Evolutionary conservation across 1,284 basidiomycete genomes (phyloP).

Genomic region (Tremellales sp.): DNA sequence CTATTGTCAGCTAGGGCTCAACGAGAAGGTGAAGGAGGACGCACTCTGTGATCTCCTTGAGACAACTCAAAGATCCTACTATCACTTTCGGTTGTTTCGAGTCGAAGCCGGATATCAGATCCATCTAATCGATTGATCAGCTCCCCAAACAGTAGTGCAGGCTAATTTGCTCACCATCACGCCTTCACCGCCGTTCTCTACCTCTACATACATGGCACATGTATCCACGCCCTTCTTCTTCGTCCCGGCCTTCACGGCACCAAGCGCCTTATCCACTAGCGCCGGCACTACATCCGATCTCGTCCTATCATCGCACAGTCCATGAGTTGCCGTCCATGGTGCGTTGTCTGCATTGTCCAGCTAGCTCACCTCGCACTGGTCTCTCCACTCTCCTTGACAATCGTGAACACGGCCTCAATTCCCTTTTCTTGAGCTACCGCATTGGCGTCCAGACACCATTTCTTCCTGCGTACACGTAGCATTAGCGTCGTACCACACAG

Average conservation of each 20-base stretch:
- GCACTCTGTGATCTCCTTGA: slow-evolving; percentile 73
- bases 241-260: slow-evolving; percentile 86
- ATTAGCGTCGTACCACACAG: not conserved
- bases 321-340: not conserved
- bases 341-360: not conserved
- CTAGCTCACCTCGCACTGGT: slow-evolving; percentile 58
- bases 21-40: slow-evolving; percentile 19
- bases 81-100: slow-evolving; percentile 97
- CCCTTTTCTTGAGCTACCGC: slow-evolving; percentile 98
- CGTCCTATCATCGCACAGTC: slow-evolving; percentile 50
- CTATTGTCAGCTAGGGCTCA: not conserved
- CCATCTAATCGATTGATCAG: slow-evolving; percentile 55
- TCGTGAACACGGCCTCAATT: slow-evolving; percentile 74
- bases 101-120: slow-evolving; percentile 75
- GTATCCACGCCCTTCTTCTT: slow-evolving; percentile 84
- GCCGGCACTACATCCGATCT: slow-evolving; percentile 78
- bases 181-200: slow-evolving; percentile 83
- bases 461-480: slow-evolving; percentile 57
- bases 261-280: slow-evolving; percentile 93
- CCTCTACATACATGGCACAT: slow-evolving; percentile 84
- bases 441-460: slow-evolving; percentile 85
- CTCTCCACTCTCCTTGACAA: slow-evolving; percentile 90
- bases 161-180: slow-evolving; percentile 67
- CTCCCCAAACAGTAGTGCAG: not conserved
- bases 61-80: slow-evolving; percentile 68